These are phyloP conservation scores for Incumbomyces delicatus DNA, from an alignment of 2,329 filamentous ascomycete genomes.

Conservation along the genomic window DNA sequence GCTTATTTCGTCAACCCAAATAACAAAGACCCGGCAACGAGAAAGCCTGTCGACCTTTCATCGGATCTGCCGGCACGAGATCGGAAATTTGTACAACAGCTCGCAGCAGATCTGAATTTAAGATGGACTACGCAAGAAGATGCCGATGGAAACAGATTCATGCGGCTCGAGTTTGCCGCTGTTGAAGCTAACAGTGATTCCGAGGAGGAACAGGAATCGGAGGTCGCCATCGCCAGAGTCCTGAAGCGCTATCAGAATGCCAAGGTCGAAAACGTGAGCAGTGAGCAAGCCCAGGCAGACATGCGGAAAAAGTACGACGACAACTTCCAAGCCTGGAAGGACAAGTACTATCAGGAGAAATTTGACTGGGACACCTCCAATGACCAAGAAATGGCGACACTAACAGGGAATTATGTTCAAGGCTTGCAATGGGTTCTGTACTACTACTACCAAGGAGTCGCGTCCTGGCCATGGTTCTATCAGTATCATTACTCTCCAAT, in stretches of 20 bases:
- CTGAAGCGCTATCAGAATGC: constrained; percentile 88
- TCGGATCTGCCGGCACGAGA: constrained; percentile 67
- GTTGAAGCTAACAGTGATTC: constrained; percentile 49
- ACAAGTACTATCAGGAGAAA: constrained; percentile 83
- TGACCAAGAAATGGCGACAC: constrained; percentile 66
- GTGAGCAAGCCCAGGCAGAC: constrained; percentile 67
- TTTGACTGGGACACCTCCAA: constrained; percentile 81
- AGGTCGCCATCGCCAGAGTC: constrained; percentile 72
- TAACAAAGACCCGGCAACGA: constrained; percentile 35
- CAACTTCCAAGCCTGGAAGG: constrained; percentile 88
- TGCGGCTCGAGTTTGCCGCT: constrained; percentile 51
- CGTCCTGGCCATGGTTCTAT: constrained; percentile 98
- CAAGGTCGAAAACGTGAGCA: constrained; percentile 66
- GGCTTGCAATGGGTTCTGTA: constrained; percentile 95
- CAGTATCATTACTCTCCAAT: constrained; percentile 93
- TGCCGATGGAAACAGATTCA: constrained; percentile 55
- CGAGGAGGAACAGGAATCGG: constrained; percentile 73
- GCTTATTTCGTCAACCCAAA: constrained; percentile 67
- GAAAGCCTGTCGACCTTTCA: constrained; percentile 60
- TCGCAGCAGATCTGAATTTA: constrained; percentile 60
- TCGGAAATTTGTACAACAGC: constrained; percentile 83
- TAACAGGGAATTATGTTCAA: constrained; percentile 95
- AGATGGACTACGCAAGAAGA: constrained; percentile 56
- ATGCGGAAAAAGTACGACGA: constrained; percentile 79
- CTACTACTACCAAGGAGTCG: constrained; percentile 96